Base-by-base conservation (phyloP, 1,284 basidiomycete genomes). In the Malassezia yamatoensis region DNA sequence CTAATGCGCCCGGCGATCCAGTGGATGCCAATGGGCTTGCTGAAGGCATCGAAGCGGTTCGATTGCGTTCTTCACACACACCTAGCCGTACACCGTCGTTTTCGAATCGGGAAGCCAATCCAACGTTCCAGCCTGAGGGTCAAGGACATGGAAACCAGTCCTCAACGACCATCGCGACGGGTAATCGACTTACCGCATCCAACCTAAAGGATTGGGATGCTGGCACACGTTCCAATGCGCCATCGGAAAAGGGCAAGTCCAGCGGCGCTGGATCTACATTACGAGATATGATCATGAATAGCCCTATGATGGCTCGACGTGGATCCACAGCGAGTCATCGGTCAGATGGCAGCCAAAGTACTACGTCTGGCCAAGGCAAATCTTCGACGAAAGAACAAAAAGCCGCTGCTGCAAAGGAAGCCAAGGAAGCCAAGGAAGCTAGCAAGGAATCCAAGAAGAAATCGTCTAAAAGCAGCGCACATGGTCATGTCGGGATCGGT, bases 281-380 rank as follows among this genome's bases (percentile, higher is more conserved):
- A 16, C 62, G 70, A 15, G 72, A 74, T 41, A 73, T 72, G 66
- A 67, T 74, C 49, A 65, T 70, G 61, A 67, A 66, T 53, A 66
- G 61, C n/a, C 68, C 70, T 46, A 69, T 69, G 60, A 59, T 74
- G 35, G 54, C 52, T 11, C 65, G 72, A 5, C 62, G 65, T 8
- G 70, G 72, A 12, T 71, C 68, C 12, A 64, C 50, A 21, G 54
- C 69, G 35, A 64, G 61, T 21, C 64, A 66, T 50, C 55, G 55
- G 20, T 58, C 55, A 11, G 55, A 58, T 21, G 51, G 55, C 18
- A 58, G 55, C 21, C 24, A 41, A 2, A 44, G 39, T 12, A 47
- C 49, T 13, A 45, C 43, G 24, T 49, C 50, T 6, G 36, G 41
- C 11, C 66, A 63, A 45, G 60, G 63, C 56, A 60, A 61, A 51